These are phyloP conservation scores for Alternaria ethzedia DNA, from an alignment of 2,329 filamentous ascomycete species.

Conservation along the genomic window DNA sequence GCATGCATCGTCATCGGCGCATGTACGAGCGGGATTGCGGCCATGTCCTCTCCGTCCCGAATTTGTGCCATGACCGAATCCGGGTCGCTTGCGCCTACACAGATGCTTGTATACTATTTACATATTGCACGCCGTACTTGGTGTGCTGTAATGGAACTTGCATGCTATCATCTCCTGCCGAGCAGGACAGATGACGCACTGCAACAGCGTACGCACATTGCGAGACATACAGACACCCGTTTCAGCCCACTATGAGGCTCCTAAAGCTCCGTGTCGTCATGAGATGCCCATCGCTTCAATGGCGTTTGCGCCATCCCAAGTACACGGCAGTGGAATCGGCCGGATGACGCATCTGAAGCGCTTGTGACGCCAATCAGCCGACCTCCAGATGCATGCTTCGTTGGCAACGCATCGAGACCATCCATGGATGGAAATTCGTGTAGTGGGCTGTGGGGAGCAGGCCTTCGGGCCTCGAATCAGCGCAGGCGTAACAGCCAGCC, in stretches of 20 bases:
- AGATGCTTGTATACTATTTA: not conserved
- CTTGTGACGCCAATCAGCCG: conserved; percentile 12
- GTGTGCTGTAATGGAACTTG: not conserved
- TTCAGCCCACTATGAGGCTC: conserved; percentile 10
- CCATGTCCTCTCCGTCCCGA: not conserved
- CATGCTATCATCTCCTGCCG: not conserved
- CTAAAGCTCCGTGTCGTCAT: conserved; percentile 32
- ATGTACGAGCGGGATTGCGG: not conserved
- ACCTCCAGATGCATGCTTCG: conserved; percentile 38
- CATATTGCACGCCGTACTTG: not conserved
- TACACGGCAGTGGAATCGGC: conserved; percentile 36
- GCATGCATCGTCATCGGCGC: conserved; percentile 9
- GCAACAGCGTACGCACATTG: not conserved
- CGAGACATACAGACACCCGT: conserved; percentile 3
- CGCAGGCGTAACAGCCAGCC: conserved; percentile 22
- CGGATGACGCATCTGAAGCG: conserved; percentile 29
- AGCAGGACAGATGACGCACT: not conserved
- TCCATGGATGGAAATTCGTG: conserved; percentile 3
- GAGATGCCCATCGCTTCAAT: conserved; percentile 11
- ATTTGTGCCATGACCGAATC: not conserved
- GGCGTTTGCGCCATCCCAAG: conserved; percentile 31
- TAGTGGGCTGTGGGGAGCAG: conserved; percentile 28
- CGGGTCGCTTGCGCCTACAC: not conserved
- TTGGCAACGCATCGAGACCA: conserved; percentile 43
- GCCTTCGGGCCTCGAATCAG: conserved; percentile 38